These are phyloP conservation scores for Pyricularia sp. DNA, from an alignment of 2,329 filamentous ascomycete species.

Conservation along the genomic window DNA sequence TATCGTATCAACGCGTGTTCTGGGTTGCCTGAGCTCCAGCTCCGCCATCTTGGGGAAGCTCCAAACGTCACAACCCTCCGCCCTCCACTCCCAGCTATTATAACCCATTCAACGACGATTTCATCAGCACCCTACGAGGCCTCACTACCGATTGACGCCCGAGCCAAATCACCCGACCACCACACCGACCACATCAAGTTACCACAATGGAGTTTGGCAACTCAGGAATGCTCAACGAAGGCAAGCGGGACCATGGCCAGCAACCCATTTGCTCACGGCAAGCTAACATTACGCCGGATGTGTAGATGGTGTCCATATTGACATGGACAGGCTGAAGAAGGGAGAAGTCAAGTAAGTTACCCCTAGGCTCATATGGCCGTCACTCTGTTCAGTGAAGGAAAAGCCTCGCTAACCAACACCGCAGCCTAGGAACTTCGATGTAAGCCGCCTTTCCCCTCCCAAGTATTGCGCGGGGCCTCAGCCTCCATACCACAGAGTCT, in stretches of 20 bases:
- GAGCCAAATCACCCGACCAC: slow-evolving; percentile 13
- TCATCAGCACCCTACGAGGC: not conserved
- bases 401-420: slow-evolving; percentile 20
- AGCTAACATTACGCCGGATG: slow-evolving; percentile 14
- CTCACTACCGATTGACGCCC: not conserved
- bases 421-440: slow-evolving; percentile 94
- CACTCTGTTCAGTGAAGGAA: not conserved
- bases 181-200: slow-evolving; percentile 6
- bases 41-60: slow-evolving; percentile 7
- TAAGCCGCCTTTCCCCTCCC: slow-evolving; percentile 31
- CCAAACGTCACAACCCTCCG: slow-evolving; percentile 7
- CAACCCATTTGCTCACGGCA: not conserved
- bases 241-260: slow-evolving; percentile 25
- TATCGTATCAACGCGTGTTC: slow-evolving; percentile 25
- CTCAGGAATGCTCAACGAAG: slow-evolving; percentile 54
- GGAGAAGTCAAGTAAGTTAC: slow-evolving; percentile 89
- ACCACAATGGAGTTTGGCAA: slow-evolving; percentile 54
- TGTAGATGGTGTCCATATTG: slow-evolving; percentile 95
- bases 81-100: slow-evolving; percentile 6
- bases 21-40: slow-evolving; percentile 35
- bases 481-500: not conserved
- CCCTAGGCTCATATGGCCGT: not conserved
- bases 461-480: slow-evolving; percentile 2
- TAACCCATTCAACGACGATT: not conserved
- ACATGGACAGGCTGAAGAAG: slow-evolving; percentile 98